phyloP scores from a whole-genome alignment of 805 yeast genomes.

The Starmerella vaccinii region DNA sequence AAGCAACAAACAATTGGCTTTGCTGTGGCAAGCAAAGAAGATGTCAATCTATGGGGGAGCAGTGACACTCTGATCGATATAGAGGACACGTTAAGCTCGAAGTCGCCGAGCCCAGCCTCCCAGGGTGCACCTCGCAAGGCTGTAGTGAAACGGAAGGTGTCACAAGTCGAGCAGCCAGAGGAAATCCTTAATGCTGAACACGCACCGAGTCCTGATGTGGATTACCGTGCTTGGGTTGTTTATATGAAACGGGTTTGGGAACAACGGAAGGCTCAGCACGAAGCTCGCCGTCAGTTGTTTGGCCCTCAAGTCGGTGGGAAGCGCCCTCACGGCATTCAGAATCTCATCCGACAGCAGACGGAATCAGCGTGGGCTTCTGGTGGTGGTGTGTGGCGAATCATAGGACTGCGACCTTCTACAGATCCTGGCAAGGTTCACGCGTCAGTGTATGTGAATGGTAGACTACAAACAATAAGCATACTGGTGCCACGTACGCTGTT shows the following conservation, averaged over 20 bases:
- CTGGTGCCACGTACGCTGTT: slow-evolving; percentile 66
- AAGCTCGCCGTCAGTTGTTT: slow-evolving; percentile 64
- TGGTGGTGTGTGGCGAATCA: slow-evolving; percentile 69
- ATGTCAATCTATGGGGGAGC: slow-evolving; percentile 12
- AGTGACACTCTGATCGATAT: slow-evolving; percentile 44
- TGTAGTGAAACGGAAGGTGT: slow-evolving; percentile 27
- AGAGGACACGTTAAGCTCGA: slow-evolving; percentile 51
- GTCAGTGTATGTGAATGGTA: slow-evolving; percentile 54
- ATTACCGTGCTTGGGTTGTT: slow-evolving; percentile 41
- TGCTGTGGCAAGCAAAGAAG: slow-evolving; percentile 35
- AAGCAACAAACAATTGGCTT: slow-evolving; percentile 63
- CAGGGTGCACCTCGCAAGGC: slow-evolving; percentile 26
- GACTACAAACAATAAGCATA: slow-evolving; percentile 61
- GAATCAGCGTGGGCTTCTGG: slow-evolving; percentile 50
- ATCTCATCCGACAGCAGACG: slow-evolving; percentile 65
- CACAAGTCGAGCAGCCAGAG: slow-evolving; percentile 38
- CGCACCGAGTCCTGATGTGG: slow-evolving; percentile 28
- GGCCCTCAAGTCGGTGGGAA: slow-evolving; percentile 42
- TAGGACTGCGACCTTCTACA: slow-evolving; percentile 48
- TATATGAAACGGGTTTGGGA: slow-evolving; percentile 87
- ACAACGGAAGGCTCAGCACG: slow-evolving; percentile 58
- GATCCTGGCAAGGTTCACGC: slow-evolving; percentile 71
- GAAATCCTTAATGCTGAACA: slow-evolving; percentile 20
- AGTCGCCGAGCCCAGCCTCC: not conserved
- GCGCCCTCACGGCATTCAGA: slow-evolving; percentile 45